Evolutionary conservation across 305 asterid species (phyloP).

Genomic region (Ilex paraguariensis): DNA sequence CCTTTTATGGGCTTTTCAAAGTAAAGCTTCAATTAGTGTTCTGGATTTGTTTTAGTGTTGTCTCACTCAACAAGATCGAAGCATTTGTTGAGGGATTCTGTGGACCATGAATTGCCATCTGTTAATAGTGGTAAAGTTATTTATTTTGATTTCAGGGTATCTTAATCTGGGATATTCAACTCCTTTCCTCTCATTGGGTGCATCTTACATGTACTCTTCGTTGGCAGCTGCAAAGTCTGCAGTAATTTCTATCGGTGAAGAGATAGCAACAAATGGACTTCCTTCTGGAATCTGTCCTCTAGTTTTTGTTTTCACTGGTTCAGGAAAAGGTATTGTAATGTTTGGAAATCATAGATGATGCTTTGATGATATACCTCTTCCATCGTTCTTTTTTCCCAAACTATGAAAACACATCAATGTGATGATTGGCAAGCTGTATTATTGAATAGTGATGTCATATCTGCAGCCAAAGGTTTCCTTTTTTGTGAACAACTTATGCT

Average conservation of each 20-base stretch:
- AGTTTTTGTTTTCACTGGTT: slow-evolving; percentile 87
- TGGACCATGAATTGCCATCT: slow-evolving; percentile 3
- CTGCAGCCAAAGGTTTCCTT: too few species aligned
- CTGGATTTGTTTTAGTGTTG: too few species aligned
- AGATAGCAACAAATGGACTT: slow-evolving; percentile 82
- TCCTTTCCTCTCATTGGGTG: slow-evolving; percentile 87
- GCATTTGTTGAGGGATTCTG: neutral
- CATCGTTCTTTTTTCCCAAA: neutral
- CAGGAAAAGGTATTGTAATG: slow-evolving; percentile 69
- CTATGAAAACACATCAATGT: neutral
- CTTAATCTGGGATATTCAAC: slow-evolving; percentile 93
- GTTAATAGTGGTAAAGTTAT: neutral
- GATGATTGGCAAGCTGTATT: too few species aligned
- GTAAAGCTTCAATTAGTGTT: too few species aligned
- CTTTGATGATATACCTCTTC: slow-evolving; percentile 2
- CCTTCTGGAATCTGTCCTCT: slow-evolving; percentile 82
- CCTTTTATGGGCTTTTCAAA: too few species aligned
- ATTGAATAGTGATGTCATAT: too few species aligned
- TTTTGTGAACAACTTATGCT: too few species aligned
- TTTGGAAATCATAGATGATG: neutral
- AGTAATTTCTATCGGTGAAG: slow-evolving; percentile 90
- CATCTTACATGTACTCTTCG: slow-evolving; percentile 93
- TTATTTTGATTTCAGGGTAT: slow-evolving; percentile 49
- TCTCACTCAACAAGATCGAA: neutral
- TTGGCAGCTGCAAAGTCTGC: slow-evolving; percentile 97